Evolutionary conservation across 2,329 filamentous ascomycete species (phyloP), one percentile per base, ranked within the genome.

Genomic region (Stemphylium beticola): DNA sequence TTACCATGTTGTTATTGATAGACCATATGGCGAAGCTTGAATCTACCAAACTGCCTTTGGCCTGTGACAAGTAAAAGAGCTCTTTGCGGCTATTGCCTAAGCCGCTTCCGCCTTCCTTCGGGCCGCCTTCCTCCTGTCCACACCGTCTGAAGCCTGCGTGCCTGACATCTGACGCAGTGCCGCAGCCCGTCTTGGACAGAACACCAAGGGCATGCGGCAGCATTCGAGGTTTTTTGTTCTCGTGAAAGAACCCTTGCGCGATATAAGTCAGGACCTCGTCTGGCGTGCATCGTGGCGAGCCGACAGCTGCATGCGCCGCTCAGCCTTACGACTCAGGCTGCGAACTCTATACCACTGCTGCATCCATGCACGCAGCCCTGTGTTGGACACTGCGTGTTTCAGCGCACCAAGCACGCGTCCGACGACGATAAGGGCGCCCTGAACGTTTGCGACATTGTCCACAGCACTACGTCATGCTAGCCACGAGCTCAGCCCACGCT

Each of bases 281-380:
- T 50, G 56, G 41, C 41, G 56, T 62, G 61, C 60, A 47, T 57
- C 54, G 54, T 60, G 55, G 53, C 53, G 26, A 29, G 26, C 26
- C 57, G 60, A 63, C 56, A 26, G 60, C 43, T 55, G 53, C 55
- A 55, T 55, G 38, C 38, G 46, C 48, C 55, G 52, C 60, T 69
- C 71, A 74, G 71, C 71, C 71, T 71, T 74, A 70, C 59, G 64
- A 62, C 53, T 63, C 62, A 66, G 60, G 57, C 61, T 53, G 55
- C 53, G 37, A 51, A 56, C 43, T 42, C 54, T 56, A 55, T 49
- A 49, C 55, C 64, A 52, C 17, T 51, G 22, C 41, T 37, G 15
- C 37, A 36, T 45, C 49, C 20, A 37, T 29, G 48, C 22, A 24
- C 22, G 22, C 22, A 24, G 22, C 36, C n/a, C 39, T 40, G 29